These are phyloP conservation scores for Phlebiopsis flavidoalba DNA, from an alignment of 768 basidiomycete species.

Conservation along the genomic window DNA sequence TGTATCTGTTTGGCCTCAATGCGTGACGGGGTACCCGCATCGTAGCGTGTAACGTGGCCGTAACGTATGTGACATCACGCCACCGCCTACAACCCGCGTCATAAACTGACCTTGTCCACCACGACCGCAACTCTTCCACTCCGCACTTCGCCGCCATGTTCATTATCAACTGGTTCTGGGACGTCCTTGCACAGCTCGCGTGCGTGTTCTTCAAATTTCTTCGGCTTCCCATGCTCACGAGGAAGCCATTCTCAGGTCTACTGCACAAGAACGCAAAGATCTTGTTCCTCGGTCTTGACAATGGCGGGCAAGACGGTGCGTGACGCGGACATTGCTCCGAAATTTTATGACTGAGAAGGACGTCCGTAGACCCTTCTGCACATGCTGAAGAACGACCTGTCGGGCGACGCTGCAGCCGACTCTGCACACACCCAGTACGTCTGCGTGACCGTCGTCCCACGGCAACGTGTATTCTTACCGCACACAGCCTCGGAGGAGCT, in stretches of 20 bases:
- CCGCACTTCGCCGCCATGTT: slow-evolving; percentile 54
- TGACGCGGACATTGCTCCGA: not conserved
- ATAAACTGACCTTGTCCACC: not conserved
- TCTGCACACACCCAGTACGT: slow-evolving; percentile 91
- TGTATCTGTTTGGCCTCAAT: not conserved
- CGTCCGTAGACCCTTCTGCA: slow-evolving; percentile 79
- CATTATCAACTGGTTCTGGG: slow-evolving; percentile 95
- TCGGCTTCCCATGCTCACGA: not conserved
- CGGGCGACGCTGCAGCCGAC: slow-evolving; percentile 97
- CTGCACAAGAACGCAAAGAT: slow-evolving; percentile 99
- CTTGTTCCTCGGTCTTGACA: slow-evolving; percentile 96
- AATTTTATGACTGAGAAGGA: not conserved
- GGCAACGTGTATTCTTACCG: slow-evolving; percentile 2
- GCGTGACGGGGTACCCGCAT: not conserved
- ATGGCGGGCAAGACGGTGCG: slow-evolving; percentile 98
- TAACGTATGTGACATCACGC: slow-evolving; percentile 3
- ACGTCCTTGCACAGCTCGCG: slow-evolving; percentile 90
- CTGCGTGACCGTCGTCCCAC: not conserved
- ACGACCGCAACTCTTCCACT: slow-evolving; percentile 1
- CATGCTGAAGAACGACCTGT: slow-evolving; percentile 99
- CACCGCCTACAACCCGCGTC: not conserved
- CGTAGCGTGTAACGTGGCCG: slow-evolving; percentile 1
- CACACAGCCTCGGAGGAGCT: slow-evolving; percentile 91
- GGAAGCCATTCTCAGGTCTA: slow-evolving; percentile 47
- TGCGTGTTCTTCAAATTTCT: slow-evolving; percentile 32